Evolutionary conservation across 768 basidiomycete genomes (phyloP), one percentile per base, ranked within the genome.

Genomic region (Lentinula lateritia): DNA sequence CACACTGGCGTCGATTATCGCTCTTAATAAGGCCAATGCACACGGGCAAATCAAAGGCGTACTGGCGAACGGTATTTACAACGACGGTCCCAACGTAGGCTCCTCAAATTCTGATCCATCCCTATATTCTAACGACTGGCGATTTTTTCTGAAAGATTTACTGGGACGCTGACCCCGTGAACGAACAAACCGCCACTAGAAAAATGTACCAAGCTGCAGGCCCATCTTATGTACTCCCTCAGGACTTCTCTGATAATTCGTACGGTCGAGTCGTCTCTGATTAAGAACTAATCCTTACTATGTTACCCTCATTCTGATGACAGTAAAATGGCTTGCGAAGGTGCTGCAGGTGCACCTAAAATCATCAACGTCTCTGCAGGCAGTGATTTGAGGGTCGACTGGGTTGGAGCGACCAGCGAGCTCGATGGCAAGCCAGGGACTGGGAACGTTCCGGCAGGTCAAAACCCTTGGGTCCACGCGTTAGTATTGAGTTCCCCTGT

Each of bases 271-370:
- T 34, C 12, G 55, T 48, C 6, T 3, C 39, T 20, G 2, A 36
- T 9, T 3, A 36, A 1, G 35, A 16, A 23, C 10, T 15, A 50
- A 16, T 18, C 8, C 23, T 10, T 18, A 16, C 42, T 36, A 10
- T 28, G 52, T 41, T 34, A 12, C 15, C 34, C 46, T 38, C 46
- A 48, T 35, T 58, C 18, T 28, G 28, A 28, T 28, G 28, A 36
- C 39, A 64, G 63, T 23, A 60, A 61, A 32, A 64, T 64, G 63
- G 42, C 63, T 32, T 64, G 63, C 48, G 63, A 64, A 52, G 45
- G 32, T 8, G 60, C 60, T 13, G 18, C n/a, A 32, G 60, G 41
- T 16, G 60, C 63, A 32, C 63, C 63, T 2, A 50, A 34, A 10
- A 45, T 45, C 20, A 18, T 64, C 36, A 32, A 15, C 7, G 63